phyloP scores from a whole-genome alignment of 1,139 yeast genomes.

The Pichia sp. region DNA sequence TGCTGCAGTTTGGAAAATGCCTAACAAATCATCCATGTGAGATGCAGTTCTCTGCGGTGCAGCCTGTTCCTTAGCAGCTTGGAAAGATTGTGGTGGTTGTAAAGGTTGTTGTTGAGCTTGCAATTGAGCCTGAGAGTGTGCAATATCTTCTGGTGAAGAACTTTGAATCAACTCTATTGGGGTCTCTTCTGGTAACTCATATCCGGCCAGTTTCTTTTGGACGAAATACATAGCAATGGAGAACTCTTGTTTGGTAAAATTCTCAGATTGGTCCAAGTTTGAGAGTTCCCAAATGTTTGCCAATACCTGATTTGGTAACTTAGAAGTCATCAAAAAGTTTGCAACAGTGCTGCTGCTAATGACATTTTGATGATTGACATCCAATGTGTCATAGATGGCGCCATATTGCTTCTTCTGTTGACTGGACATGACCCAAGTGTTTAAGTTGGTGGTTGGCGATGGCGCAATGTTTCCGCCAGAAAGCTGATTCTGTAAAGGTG shows the following conservation, averaged over 20 bases:
- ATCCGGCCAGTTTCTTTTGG: constrained; percentile 73
- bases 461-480: constrained; percentile 16
- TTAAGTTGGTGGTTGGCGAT: constrained; percentile 37
- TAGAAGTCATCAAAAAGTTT: constrained; percentile 81
- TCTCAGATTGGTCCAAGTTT: constrained; percentile 83
- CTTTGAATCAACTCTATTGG: constrained; percentile 24
- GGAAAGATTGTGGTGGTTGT: constrained; percentile 16
- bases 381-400: constrained; percentile 68
- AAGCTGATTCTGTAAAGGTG: constrained; percentile 16
- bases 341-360: constrained; percentile 81
- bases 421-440: constrained; percentile 64
- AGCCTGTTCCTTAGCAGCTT: constrained; percentile 12
- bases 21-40: constrained; percentile 56
- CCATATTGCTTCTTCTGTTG: constrained; percentile 76
- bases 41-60: constrained; percentile 36
- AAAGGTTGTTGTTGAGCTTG: constrained; percentile 6
- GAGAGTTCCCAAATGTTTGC: constrained; percentile 95
- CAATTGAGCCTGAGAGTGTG: constrained; percentile 8
- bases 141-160: constrained; percentile 11
- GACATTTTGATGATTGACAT: constrained; percentile 53
- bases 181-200: constrained; percentile 53
- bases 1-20: constrained; percentile 31
- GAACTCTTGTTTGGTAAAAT: constrained; percentile 74
- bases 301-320: constrained; percentile 73
- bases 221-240: constrained; percentile 91